A percentile compares a stretch with the other conserved stretches of the same genome.
Conservation (phyloP, 805 yeast species). For the Grigorovia jiainica region DNA sequence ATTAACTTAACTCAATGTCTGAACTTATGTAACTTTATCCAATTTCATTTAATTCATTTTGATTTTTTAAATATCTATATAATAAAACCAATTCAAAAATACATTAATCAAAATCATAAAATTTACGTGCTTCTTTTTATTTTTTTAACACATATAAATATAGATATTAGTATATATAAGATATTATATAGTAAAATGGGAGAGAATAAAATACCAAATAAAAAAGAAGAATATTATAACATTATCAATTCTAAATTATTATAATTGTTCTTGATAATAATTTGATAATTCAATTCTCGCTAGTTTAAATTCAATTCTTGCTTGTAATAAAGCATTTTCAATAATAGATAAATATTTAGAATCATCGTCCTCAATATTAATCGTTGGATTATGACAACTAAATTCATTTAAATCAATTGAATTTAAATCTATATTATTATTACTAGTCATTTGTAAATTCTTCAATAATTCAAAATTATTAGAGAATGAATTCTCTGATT, state of each 20-base stretch:
- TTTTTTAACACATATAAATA: too few species aligned
- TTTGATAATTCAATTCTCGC: constrained; percentile 39
- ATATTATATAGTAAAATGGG: too few species aligned
- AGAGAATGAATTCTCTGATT: constrained; percentile 24
- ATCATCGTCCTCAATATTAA: constrained; percentile 27
- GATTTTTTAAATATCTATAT: too few species aligned
- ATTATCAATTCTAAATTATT: constrained; percentile 11
- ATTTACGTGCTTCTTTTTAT: too few species aligned
- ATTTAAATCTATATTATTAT: constrained; percentile 8
- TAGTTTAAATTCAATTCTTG: constrained; percentile 37
- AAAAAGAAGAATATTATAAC: too few species aligned
- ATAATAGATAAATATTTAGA: constrained; percentile 35
- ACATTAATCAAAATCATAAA: too few species aligned
- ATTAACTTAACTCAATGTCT: too few species aligned
- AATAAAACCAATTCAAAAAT: too few species aligned
- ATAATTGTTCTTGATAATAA: constrained; percentile 30
- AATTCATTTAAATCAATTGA: constrained; percentile 9
- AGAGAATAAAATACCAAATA: too few species aligned
- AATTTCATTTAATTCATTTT: too few species aligned
- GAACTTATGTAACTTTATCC: too few species aligned
- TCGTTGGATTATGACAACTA: constrained; percentile 2
- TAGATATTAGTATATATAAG: neutral
- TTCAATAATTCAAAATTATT: constrained; percentile 6
- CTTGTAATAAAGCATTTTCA: constrained; percentile 38
- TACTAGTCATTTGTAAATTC: constrained; percentile 8